These are phyloP conservation scores for Sordariomycetes sp. DNA, from an alignment of 2,329 filamentous ascomycete species.

Conservation along the genomic window DNA sequence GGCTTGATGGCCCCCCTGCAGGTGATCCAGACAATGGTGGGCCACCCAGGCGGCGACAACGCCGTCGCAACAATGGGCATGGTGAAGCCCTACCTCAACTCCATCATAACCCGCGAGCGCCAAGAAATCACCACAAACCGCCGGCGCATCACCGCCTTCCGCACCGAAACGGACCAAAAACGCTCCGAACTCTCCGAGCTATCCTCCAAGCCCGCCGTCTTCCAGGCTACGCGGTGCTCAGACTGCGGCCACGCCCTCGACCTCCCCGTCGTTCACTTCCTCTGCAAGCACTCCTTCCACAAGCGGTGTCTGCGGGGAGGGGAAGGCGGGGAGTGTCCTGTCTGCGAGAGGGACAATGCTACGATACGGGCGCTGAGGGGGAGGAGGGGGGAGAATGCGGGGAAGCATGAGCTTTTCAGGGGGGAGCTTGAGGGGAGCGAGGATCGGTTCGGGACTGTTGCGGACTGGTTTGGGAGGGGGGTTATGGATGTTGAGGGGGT, in stretches of 20 bases:
- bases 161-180: constrained; percentile 69
- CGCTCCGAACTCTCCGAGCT: constrained; percentile 68
- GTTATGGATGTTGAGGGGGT: constrained; percentile 47
- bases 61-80: constrained; percentile 93
- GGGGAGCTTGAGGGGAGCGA: constrained; percentile 63
- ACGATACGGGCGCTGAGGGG: constrained; percentile 78
- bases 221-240: constrained; percentile 80
- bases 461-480: constrained; percentile 88
- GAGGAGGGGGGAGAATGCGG: constrained; percentile 75
- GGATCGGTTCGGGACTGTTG: constrained; percentile 80
- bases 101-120: constrained; percentile 79
- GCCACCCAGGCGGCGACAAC: constrained; percentile 20
- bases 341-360: constrained; percentile 72
- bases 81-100: constrained; percentile 82
- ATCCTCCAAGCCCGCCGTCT: constrained; percentile 67
- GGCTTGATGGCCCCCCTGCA: constrained; percentile 91
- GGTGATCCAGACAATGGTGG: constrained; percentile 82
- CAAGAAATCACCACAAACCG: constrained; percentile 73
- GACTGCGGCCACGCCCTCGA: constrained; percentile 70
- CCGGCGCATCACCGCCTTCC: constrained; percentile 70
- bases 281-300: constrained; percentile 96
- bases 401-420: constrained; percentile 79
- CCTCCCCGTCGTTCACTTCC: constrained; percentile 82
- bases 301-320: constrained; percentile 61
- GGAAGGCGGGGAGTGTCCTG: constrained; percentile 59